Evolutionary conservation across 2,329 filamentous ascomycete genomes (phyloP).

Genomic region (Trichophyton mentagrophytes): DNA sequence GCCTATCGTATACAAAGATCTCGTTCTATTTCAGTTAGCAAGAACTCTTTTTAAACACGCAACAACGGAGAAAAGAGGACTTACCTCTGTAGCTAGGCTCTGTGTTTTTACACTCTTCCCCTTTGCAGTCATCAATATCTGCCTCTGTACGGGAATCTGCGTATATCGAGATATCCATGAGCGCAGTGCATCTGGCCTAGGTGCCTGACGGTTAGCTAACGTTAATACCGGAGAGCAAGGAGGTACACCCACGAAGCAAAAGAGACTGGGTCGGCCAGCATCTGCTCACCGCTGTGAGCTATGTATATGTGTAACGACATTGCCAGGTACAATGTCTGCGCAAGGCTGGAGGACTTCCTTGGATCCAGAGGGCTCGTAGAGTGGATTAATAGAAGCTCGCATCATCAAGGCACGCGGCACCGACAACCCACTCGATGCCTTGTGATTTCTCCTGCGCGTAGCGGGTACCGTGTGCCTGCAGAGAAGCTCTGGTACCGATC

Average conservation of each 20-base stretch:
- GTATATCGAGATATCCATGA: constrained; percentile 64
- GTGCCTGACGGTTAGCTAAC: constrained; percentile 4
- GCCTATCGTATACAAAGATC: constrained; percentile 83
- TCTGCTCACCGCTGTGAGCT: constrained; percentile 80
- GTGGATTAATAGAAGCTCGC: neutral
- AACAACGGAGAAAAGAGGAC: neutral
- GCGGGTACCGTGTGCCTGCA: neutral
- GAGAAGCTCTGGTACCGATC: neutral
- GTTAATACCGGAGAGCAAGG: neutral
- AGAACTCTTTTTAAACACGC: neutral
- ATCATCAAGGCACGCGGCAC: neutral
- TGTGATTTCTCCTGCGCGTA: neutral
- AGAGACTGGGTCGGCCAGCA: constrained; percentile 62
- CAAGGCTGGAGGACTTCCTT: neutral
- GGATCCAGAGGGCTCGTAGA: neutral
- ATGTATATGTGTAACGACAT: constrained; percentile 88
- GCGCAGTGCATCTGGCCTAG: constrained; percentile 70
- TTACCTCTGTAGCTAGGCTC: constrained; percentile 65
- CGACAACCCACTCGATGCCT: neutral
- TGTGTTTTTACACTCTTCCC: constrained; percentile 76
- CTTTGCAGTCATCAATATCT: constrained; percentile 74
- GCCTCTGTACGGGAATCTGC: constrained; percentile 60
- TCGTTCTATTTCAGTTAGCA: constrained; percentile 50
- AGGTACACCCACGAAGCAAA: constrained; percentile 53
- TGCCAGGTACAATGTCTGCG: constrained; percentile 25